phyloP scores from a whole-genome alignment of 2,329 filamentous ascomycete species.

The Colletotrichum gloeosporioides region DNA sequence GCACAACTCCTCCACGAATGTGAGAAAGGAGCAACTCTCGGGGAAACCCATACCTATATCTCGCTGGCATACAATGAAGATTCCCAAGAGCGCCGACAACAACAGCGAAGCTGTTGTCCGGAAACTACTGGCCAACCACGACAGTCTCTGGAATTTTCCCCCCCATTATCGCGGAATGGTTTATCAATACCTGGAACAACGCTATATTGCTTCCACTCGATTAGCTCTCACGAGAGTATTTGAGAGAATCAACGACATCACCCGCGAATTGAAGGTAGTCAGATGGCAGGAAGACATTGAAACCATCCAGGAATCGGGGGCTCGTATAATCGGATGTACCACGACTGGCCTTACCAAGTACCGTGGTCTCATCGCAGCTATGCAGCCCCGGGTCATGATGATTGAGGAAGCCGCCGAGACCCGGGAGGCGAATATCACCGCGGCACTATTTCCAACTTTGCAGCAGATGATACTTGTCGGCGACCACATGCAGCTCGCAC shows the following conservation, averaged over 20 bases:
- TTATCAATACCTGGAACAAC: conserved; percentile 68
- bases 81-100: background rate
- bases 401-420: conserved; percentile 85
- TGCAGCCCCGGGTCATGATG: conserved; percentile 72
- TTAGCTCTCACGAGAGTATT: conserved; percentile 54
- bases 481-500: conserved; percentile 81
- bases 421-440: conserved; percentile 64
- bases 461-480: conserved; percentile 68
- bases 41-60: conserved; percentile 43
- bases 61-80: background rate
- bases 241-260: conserved; percentile 52
- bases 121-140: conserved; percentile 16
- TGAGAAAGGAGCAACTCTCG: conserved; percentile 57
- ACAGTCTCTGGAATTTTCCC: conserved; percentile 68
- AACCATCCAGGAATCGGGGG: conserved; percentile 37
- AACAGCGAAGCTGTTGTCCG: background rate
- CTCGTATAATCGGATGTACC: conserved; percentile 69
- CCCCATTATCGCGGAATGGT: conserved; percentile 62
- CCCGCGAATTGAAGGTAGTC: conserved; percentile 58
- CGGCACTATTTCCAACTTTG: conserved; percentile 55
- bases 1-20: background rate
- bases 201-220: conserved; percentile 53
- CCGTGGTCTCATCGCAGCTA: conserved; percentile 68
- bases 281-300: conserved; percentile 63
- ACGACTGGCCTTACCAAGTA: conserved; percentile 86